Percentiles rank a stretch among this genome's conserved stretches.
Evolutionary conservation across 2,329 filamentous ascomycete species (phyloP).

Genomic region (Chaetomiaceae sp.): DNA sequence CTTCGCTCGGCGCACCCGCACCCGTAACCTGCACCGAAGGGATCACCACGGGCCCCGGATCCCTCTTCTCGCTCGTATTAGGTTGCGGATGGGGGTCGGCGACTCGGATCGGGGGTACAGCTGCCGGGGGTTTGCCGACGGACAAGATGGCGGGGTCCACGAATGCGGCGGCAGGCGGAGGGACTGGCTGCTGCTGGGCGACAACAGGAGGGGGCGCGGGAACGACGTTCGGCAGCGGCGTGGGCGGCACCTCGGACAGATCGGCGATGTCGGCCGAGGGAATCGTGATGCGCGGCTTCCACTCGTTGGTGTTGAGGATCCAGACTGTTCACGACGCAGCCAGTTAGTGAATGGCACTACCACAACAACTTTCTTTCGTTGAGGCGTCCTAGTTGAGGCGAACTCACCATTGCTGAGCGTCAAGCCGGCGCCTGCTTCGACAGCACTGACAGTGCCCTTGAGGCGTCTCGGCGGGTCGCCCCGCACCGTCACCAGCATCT

Average conservation of each 20-base stretch:
- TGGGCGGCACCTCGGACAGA: conserved; percentile 33
- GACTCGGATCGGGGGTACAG: conserved; percentile 15
- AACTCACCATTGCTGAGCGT: conserved; percentile 65
- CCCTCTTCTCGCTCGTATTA: conserved; percentile 31
- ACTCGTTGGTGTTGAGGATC: conserved; percentile 37
- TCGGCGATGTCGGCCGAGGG: conserved; percentile 42
- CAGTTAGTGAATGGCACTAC: too few species aligned
- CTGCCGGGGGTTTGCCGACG: conserved; percentile 45
- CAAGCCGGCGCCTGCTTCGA: conserved; percentile 62
- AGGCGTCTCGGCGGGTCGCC: conserved; percentile 57
- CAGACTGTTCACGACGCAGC: conserved; percentile 32
- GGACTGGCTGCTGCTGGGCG: not conserved
- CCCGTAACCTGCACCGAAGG: conserved; percentile 14
- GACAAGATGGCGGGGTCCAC: conserved; percentile 82
- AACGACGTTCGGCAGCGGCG: conserved; percentile 25
- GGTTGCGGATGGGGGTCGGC: conserved; percentile 26
- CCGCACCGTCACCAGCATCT: conserved; percentile 67
- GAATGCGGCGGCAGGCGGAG: conserved; percentile 49
- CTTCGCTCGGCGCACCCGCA: conserved; percentile 8
- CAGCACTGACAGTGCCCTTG: conserved; percentile 65
- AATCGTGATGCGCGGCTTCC: conserved; percentile 42
- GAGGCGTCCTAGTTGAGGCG: not conserved
- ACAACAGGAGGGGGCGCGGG: conserved; percentile 13
- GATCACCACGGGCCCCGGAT: conserved; percentile 26
- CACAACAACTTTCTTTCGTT: too few species aligned